Evolutionary conservation across 768 basidiomycete genomes (phyloP).

Genomic region (Naganishia randhawae): DNA sequence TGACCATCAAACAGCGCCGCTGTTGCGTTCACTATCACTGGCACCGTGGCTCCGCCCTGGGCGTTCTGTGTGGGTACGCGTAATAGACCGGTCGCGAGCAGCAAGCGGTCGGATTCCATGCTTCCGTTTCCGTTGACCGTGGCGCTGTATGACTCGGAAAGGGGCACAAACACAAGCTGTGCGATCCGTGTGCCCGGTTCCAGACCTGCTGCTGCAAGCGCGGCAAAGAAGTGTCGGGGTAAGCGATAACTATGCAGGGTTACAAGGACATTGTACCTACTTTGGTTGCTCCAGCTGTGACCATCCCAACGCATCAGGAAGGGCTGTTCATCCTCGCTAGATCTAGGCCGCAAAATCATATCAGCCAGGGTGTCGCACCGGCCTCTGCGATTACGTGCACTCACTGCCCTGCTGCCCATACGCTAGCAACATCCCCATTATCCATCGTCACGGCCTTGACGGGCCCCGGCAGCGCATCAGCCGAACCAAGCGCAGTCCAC

Average conservation of each 20-base stretch:
- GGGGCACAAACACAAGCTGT: conserved; percentile 84
- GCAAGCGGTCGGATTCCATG: conserved; percentile 76
- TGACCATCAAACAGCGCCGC: conserved; percentile 83
- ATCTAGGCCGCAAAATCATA: conserved; percentile 40
- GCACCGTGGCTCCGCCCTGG: not conserved
- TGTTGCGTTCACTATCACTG: conserved; percentile 65
- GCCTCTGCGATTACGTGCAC: conserved; percentile 39
- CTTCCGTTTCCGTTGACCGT: conserved; percentile 60
- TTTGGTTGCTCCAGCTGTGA: conserved; percentile 64
- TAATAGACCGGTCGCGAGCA: conserved; percentile 80
- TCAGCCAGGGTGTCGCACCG: conserved; percentile 40
- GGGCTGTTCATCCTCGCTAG: conserved; percentile 59
- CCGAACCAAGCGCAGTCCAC: conserved; percentile 60
- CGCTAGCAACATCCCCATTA: conserved; percentile 68
- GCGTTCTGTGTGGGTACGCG: conserved; percentile 57
- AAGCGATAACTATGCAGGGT: not conserved
- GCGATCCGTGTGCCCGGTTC: conserved; percentile 9
- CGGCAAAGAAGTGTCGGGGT: not conserved
- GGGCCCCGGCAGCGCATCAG: conserved; percentile 69
- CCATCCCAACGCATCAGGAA: conserved; percentile 88
- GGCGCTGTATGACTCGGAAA: conserved; percentile 67
- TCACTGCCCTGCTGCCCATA: conserved; percentile 85
- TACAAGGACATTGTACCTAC: conserved; percentile 50
- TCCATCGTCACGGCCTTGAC: conserved; percentile 85
- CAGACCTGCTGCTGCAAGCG: not conserved